Base-by-base conservation (phyloP, 805 yeast genomes). In the Lachancea meyersii region DNA sequence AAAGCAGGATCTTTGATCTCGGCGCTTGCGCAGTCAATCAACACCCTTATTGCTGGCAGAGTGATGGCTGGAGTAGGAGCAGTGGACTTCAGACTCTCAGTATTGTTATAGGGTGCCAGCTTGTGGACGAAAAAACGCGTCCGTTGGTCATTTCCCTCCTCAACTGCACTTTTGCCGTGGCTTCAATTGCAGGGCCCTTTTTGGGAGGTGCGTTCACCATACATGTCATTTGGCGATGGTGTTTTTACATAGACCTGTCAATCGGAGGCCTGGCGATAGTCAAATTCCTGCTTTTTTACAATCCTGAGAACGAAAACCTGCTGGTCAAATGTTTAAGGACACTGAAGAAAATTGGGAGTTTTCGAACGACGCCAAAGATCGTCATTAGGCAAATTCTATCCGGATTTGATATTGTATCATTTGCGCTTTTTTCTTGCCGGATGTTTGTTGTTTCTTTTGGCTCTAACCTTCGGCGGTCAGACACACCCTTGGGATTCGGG, bases 231-330 rank as follows among this genome's bases (percentile, higher is more conserved):
- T 82, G 88, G 88, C 67, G 88, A 53, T 81, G 87, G 86, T 77
- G 85, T 53, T 83, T 81, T 55, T 82, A 77, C 61, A 69, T 82
- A 48, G 82, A 82, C 58, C 58, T 83, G 26, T 86, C 86, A 2
- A 60, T 80, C 26, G 83, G 84, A 14, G 86, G 82, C 1, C 18
- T 48, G 9, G 61, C 60, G 2, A 34, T 50, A n/a, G 31, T 45
- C 1, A 23, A 50, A 10, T 55, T 58, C 30, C 22, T 48, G 3
- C 3, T 44, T 3, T 45, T 47, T 16, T 53, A 54, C 43, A 51
- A 51, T 32, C 55, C 54, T 5, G 34, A 31, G 11, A 26, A 18
- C 5, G 30, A 9, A 17, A 26, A 22, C 21, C 21, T 21, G n/a
- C 17, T 8, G 20, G 14, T 18, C 5, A 26, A 26, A 26, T 4